Base-by-base conservation (phyloP, 108 stramenopile genomes). In the Nitzschia inconspicua region DNA sequence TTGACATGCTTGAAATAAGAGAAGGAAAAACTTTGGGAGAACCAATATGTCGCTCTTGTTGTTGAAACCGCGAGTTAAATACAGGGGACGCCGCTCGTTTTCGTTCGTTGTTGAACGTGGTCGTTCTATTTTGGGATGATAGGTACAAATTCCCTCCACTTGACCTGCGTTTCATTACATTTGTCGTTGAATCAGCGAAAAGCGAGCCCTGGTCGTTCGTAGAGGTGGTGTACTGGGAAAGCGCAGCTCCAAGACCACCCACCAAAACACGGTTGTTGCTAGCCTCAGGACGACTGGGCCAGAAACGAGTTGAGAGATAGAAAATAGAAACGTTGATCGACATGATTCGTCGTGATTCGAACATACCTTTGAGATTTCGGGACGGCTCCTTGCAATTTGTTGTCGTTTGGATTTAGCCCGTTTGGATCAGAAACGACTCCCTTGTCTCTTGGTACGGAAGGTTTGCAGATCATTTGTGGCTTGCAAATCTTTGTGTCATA, bases 211-310 rank as follows among this genome's bases (percentile, higher is more conserved):
- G 53, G 20, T 37, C 59, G 29, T 60, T 47, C n/a, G 32, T 49
- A 20, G 37, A 34, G 18, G 30, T 53, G 39, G 25, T 48, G 26
- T 74, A 74, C 19, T 74, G 73, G 31, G 73, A 63, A 44, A 74
- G 61, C 6, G 73, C 73, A 29, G 73, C 73, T 16, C 49, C 61
- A 9, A 74, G 39, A 8, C 73, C 73, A 34, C 64, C 62, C 14
- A 57, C 13, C 46, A 23, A 9, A 14, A n/a, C n/a, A n/a, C n/a
- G n/a, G n/a, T n/a, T n/a, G n/a, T n/a, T n/a, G n/a, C n/a, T n/a
- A n/a, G n/a, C n/a, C n/a, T n/a, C n/a, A n/a, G n/a, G n/a, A n/a
- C n/a, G n/a, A n/a, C n/a, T n/a, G n/a, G n/a, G n/a, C n/a, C n/a
- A n/a, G n/a, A n/a, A n/a, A n/a, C n/a, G n/a, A n/a, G n/a, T n/a